phyloP scores from a whole-genome alignment of 1,139 yeast species.

The Kurtzmaniella natalensis region DNA sequence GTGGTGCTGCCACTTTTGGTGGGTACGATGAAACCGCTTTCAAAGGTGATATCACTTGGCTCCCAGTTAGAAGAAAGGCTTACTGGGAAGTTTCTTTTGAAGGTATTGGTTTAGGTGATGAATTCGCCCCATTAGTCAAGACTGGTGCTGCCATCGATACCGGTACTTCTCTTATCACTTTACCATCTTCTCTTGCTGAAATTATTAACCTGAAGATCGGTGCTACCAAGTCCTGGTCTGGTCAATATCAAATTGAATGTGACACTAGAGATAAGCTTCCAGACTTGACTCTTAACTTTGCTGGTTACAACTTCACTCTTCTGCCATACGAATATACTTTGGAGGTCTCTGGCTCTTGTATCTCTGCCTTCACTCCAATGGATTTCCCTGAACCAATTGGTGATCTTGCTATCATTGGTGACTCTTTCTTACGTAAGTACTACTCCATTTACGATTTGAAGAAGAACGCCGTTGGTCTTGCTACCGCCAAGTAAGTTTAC shows the following conservation, averaged over 20 bases:
- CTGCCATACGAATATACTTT: conserved; percentile 85
- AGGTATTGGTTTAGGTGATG: conserved; percentile 86
- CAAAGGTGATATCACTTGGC: conserved; percentile 82
- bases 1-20: conserved; percentile 93
- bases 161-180: conserved; percentile 92
- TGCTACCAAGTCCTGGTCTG: conserved; percentile 95
- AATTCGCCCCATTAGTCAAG: conserved; percentile 72
- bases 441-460: conserved; percentile 91
- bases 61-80: conserved; percentile 98
- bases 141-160: conserved; percentile 98
- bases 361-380: conserved; percentile 94
- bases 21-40: conserved; percentile 77
- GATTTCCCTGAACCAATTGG: conserved; percentile 97
- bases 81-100: conserved; percentile 97
- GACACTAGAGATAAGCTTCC: conserved; percentile 77
- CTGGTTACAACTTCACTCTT: conserved; percentile 87
- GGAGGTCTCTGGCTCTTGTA: conserved; percentile 91
- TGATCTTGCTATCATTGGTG: conserved; percentile 93
- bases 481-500: conserved; percentile 48
- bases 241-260: conserved; percentile 93
- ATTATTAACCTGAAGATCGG: conserved; percentile 93
- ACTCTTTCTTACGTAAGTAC: conserved; percentile 91
- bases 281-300: conserved; percentile 82
- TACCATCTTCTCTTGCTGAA: conserved; percentile 94
- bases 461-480: conserved; percentile 90